Conservation (phyloP, 2,329 filamentous ascomycete genomes). For the Fusarium sp. region DNA sequence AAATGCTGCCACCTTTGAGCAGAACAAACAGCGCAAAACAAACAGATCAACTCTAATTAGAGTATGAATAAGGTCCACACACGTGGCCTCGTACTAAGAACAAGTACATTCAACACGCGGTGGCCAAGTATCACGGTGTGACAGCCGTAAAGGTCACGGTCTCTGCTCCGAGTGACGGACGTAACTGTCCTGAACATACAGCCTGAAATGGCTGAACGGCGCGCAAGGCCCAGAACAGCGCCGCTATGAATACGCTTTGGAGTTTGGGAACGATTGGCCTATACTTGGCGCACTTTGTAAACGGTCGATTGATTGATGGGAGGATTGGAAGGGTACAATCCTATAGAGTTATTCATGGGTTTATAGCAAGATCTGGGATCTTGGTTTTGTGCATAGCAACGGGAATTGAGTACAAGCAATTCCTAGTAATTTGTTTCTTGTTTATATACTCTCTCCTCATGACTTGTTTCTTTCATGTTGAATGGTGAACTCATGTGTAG, state of each 20-base stretch:
- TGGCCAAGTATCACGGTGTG: slow-evolving; percentile 46
- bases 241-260: slow-evolving; percentile 33
- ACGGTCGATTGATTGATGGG: slow-evolving; percentile 26
- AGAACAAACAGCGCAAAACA: slow-evolving; percentile 32
- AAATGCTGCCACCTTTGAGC: slow-evolving; percentile 27
- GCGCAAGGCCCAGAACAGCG: slow-evolving; percentile 24
- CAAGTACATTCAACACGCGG: slow-evolving; percentile 34
- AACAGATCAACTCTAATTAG: slow-evolving; percentile 33
- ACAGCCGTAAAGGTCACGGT: slow-evolving; percentile 45
- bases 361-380: slow-evolving; percentile 36
- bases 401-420: slow-evolving; percentile 37
- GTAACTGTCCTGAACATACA: slow-evolving; percentile 43
- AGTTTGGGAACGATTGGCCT: slow-evolving; percentile 33
- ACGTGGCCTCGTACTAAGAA: slow-evolving; percentile 27
- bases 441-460: slow-evolving; percentile 5
- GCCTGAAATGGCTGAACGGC: slow-evolving; percentile 47
- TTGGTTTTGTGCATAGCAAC: slow-evolving; percentile 37
- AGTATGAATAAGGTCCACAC: slow-evolving; percentile 29
- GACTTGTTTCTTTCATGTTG: neutral
- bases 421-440: slow-evolving; percentile 31
- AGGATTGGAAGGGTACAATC: slow-evolving; percentile 20
- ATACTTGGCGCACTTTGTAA: slow-evolving; percentile 39
- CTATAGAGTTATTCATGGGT: slow-evolving; percentile 35
- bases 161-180: slow-evolving; percentile 43
- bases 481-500: neutral